Percentiles rank a stretch among this genome's conserved stretches.
Conservation (phyloP, 2,329 filamentous ascomycete genomes). For the Neobulgaria alba region DNA sequence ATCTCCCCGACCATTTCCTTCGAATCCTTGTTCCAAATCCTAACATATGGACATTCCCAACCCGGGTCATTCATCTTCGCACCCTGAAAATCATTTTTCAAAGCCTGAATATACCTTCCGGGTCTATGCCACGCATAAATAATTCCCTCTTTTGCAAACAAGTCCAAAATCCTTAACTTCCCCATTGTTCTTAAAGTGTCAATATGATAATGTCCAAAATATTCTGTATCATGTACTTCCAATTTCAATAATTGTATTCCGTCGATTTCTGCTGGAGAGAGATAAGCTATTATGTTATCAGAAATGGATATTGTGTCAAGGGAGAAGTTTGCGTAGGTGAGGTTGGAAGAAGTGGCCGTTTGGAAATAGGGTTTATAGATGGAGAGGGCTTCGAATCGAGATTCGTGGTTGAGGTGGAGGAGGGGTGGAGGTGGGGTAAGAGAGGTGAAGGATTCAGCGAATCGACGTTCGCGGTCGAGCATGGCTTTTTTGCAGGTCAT, state of each 20-base stretch:
- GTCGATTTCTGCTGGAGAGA: slow-evolving; percentile 9
- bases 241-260: slow-evolving; percentile 16
- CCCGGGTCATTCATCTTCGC: slow-evolving; percentile 13
- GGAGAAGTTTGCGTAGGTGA: slow-evolving; percentile 17
- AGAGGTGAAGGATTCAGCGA: slow-evolving; percentile 13
- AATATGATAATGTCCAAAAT: slow-evolving; percentile 24
- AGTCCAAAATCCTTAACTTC: slow-evolving; percentile 16
- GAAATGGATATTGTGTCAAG: slow-evolving; percentile 17
- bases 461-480: slow-evolving; percentile 1
- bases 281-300: slow-evolving; percentile 16
- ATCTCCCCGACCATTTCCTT: slow-evolving; percentile 13
- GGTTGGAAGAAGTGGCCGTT: slow-evolving; percentile 5
- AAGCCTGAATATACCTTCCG: slow-evolving; percentile 6
- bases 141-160: slow-evolving; percentile 7
- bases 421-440: slow-evolving; percentile 19
- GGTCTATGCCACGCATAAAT: slow-evolving; percentile 5
- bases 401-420: slow-evolving; percentile 26
- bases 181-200: slow-evolving; percentile 18
- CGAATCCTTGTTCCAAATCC: slow-evolving; percentile 11
- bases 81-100: slow-evolving; percentile 17
- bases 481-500: slow-evolving; percentile 15
- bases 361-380: slow-evolving; percentile 8
- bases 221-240: slow-evolving; percentile 17
- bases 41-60: slow-evolving; percentile 22
- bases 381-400: slow-evolving; percentile 20